Percentiles rank a stretch among this genome's conserved stretches.
Evolutionary conservation across 768 basidiomycete genomes (phyloP).

Genomic region (Tricholoma flavovirens): DNA sequence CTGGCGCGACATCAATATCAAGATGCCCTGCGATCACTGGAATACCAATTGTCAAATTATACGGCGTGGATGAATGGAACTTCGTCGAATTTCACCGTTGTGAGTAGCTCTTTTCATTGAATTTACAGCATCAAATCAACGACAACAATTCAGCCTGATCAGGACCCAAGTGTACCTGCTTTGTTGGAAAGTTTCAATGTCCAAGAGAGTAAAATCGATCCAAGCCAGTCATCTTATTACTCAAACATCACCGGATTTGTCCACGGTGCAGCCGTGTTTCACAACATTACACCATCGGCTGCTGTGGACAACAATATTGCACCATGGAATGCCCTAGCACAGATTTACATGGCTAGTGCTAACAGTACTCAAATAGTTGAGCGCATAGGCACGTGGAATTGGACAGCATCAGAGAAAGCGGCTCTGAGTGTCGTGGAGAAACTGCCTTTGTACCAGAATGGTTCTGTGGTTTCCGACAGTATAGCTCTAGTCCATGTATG

Average conservation of each 20-base stretch:
- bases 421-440: conserved; percentile 66
- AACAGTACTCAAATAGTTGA: conserved; percentile 48
- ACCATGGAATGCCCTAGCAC: conserved; percentile 48
- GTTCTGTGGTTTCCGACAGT: conserved; percentile 30
- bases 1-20: conserved; percentile 59
- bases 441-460: conserved; percentile 32
- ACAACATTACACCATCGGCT: conserved; percentile 55
- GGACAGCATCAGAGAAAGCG: conserved; percentile 58
- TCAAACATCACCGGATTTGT: conserved; percentile 76
- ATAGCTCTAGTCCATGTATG: conserved; percentile 65
- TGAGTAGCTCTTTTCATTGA: conserved; percentile 19
- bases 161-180: conserved; percentile 35
- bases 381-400: conserved; percentile 59
- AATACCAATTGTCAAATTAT: conserved; percentile 63
- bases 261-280: conserved; percentile 52
- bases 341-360: conserved; percentile 40
- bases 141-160: conserved; percentile 36
- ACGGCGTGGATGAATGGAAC: conserved; percentile 72
- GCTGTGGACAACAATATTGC: conserved; percentile 32
- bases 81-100: conserved; percentile 58
- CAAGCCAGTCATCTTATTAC: conserved; percentile 53
- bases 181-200: conserved; percentile 47
- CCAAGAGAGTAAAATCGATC: conserved; percentile 38
- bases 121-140: not conserved
- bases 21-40: conserved; percentile 53